A percentile compares a stretch with the other conserved stretches of the same genome.
These are phyloP conservation scores for Cicer cuneatum DNA, from an alignment of 306 rosid genomes.

Conservation along the genomic window DNA sequence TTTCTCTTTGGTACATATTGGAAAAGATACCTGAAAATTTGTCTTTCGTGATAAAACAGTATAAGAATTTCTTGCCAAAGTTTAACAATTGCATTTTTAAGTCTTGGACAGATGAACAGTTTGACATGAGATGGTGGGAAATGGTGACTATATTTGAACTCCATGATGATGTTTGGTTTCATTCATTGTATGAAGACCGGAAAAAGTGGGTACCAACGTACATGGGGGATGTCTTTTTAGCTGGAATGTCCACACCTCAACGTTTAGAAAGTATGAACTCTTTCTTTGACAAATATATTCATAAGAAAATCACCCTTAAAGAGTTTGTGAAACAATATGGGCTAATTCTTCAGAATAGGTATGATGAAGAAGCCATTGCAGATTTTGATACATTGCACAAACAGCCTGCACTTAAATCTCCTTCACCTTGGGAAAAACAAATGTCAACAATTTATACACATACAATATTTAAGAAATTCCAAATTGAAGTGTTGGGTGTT, in stretches of 20 bases:
- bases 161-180: slow-evolving; percentile 75
- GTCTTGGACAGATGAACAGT: slow-evolving; percentile 87
- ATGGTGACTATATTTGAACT: slow-evolving; percentile 86
- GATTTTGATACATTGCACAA: slow-evolving; percentile 94
- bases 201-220: slow-evolving; percentile 85
- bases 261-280: slow-evolving; percentile 89
- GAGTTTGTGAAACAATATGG: slow-evolving; percentile 89
- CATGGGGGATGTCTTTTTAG: slow-evolving; percentile 77
- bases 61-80: slow-evolving; percentile 68
- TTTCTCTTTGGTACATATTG: slow-evolving; percentile 75
- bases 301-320: slow-evolving; percentile 82
- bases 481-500: slow-evolving; percentile 88
- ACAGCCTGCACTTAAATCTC: slow-evolving; percentile 92
- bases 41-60: slow-evolving; percentile 68
- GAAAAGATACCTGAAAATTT: slow-evolving; percentile 85
- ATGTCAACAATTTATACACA: slow-evolving; percentile 90
- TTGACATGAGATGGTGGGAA: slow-evolving; percentile 93
- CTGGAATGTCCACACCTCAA: slow-evolving; percentile 79
- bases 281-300: slow-evolving; percentile 89
- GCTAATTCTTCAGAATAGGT: slow-evolving; percentile 78
- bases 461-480: slow-evolving; percentile 87
- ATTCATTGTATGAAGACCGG: slow-evolving; percentile 74
- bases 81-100: slow-evolving; percentile 78
- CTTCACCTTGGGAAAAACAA: slow-evolving; percentile 98
- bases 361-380: slow-evolving; percentile 87